Base-by-base conservation (phyloP, 371 early-diverging fungal genomes). In the Zychaea mexicana region DNA sequence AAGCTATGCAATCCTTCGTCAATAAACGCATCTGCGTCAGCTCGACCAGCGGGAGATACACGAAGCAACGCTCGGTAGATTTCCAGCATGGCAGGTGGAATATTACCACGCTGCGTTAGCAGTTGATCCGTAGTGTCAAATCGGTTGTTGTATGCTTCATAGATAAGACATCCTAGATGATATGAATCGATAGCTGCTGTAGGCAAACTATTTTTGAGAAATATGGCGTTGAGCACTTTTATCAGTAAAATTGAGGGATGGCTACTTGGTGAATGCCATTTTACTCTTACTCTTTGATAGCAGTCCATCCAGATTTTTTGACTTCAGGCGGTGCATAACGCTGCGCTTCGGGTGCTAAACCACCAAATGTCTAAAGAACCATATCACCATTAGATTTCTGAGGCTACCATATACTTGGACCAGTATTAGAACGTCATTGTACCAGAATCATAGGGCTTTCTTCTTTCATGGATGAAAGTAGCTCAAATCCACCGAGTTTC, bases 401-500 rank as follows among this genome's bases (percentile, higher is more conserved):
- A 5, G 10, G 2, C 13, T 26, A 28, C 45, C 42, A 42, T 7
- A 42, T 42, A 13, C 24, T 24, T 24, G 15, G 17, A 19, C 3
- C 17, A 32, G 32, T 26, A 17, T 8, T n/a, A 12, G 0, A 13
- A n/a, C 15, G 13, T 22, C 0, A 13, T 24, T 59, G 68, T 82
- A 87, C 88, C 69, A 88, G 66, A 27, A 92, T 77, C 17, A 88
- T 74, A 0, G 90, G 89, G 52, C 82, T 80, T 52, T 91, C 91
- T 57, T 92, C 94, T 52, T 88, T 85, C 65, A 90, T 71, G 4
- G 88, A 87, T 30, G 90, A 84, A 12, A 94, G 65, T 15, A 92
- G 63, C 64, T 98, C 98, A 60, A 96, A 85, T 3, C 96, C 96
- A 19, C 93, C 94, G 30, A 98, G 76, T 65, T 91, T 94, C 97